Evolutionary conservation across 73 alveolate species (phyloP), one percentile per base, ranked within the genome.

Genomic region (Tetrahymena thermophila): DNA sequence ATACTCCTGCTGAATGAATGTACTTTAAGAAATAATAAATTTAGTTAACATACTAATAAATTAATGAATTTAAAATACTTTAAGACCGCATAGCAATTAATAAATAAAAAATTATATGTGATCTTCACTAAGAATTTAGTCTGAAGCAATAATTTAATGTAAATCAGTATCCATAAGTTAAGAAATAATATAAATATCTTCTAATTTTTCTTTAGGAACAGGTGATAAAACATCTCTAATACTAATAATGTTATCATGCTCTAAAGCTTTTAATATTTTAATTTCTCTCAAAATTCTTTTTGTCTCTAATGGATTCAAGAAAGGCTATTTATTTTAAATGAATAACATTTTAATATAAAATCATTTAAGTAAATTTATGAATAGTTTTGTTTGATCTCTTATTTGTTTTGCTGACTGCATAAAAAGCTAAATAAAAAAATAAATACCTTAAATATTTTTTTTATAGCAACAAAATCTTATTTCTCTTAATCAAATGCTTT

Each of bases 121-220:
- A 44, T 98, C 99, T 95, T 97, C 99, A 8, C 98, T 95, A 35
- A 98, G 98, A 57, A 96, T 97, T 94, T 98, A 97, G 43, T 97
- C 97, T 56, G 99, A 98, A 83, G 97, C 97, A 13, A 98, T 98
- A 50, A 98, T 98, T 94, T 97, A 85, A 56, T 98, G 98, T n/a
- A 98, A 96, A 94, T 98, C 99, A 34, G 99, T 98, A 85, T 98
- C 99, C 98, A 98, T 97, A 93, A 99, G 96, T 95, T 98, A 99
- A 94, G 98, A 97, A 35, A 98, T 98, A 84, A 97, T 96, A 71
- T 98, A 98, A 43, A 97, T 96, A 85, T 97, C 99, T 23, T 97
- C 97, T 55, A 97, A 97, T 31, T 97, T 97, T 58, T 96, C 98
- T 58, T 94, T 93, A 34, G 97, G 84, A 25, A 43, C 93, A 10